phyloP scores from a whole-genome alignment of 2,329 filamentous ascomycete species.

The Macrophomina pseudophaseolina region DNA sequence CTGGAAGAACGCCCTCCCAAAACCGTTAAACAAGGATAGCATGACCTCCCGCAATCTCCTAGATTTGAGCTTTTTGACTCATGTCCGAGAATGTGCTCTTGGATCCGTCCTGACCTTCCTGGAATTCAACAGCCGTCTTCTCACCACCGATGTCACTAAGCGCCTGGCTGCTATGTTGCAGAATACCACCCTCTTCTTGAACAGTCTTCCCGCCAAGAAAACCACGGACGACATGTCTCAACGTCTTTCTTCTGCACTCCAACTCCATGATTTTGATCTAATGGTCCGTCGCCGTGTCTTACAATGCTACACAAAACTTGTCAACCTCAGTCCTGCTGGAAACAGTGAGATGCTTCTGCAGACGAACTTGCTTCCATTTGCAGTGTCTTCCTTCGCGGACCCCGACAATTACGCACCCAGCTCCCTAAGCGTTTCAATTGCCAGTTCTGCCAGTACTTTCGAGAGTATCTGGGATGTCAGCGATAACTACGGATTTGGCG shows the following conservation, averaged over 20 bases:
- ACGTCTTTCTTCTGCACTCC: conserved; percentile 80
- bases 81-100: conserved; percentile 92
- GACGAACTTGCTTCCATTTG: conserved; percentile 87
- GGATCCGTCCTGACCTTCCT: conserved; percentile 91
- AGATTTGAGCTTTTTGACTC: conserved; percentile 89
- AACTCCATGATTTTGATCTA: conserved; percentile 86
- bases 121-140: conserved; percentile 86
- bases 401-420: conserved; percentile 80
- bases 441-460: conserved; percentile 85
- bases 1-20: conserved; percentile 97
- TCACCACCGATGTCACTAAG: conserved; percentile 94
- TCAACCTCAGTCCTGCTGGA: conserved; percentile 84
- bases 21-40: conserved; percentile 91
- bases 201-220: conserved; percentile 81
- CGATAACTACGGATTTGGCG: conserved; percentile 93
- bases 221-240: conserved; percentile 85
- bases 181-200: conserved; percentile 89
- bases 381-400: conserved; percentile 90
- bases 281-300: conserved; percentile 93
- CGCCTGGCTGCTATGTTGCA: conserved; percentile 93
- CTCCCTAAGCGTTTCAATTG: conserved; percentile 80
- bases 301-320: conserved; percentile 91
- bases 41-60: conserved; percentile 81
- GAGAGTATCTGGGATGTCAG: conserved; percentile 94
- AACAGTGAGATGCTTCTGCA: conserved; percentile 86